These are phyloP conservation scores for Termitomyces sp. DNA, from an alignment of 768 basidiomycete genomes.

Conservation along the genomic window DNA sequence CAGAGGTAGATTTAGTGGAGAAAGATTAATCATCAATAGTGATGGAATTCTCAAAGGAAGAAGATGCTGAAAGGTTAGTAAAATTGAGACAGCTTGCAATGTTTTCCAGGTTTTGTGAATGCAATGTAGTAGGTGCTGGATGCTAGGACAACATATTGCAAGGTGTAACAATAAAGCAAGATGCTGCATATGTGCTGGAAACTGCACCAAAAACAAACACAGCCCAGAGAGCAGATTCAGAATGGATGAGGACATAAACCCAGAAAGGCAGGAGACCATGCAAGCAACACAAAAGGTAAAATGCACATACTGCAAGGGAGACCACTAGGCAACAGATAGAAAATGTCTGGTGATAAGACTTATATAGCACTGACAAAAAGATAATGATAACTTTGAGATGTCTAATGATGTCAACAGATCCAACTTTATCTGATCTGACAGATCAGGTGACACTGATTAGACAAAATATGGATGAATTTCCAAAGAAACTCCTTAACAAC, in stretches of 20 bases:
- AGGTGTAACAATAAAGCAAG: background rate
- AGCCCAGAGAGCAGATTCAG: background rate
- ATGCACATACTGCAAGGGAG: background rate
- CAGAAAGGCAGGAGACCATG: background rate
- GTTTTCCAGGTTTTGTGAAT: background rate
- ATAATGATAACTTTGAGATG: no score
- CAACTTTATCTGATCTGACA: no score
- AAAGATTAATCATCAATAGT: no score
- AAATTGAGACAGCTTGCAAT: background rate
- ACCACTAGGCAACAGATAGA: background rate
- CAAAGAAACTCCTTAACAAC: no score
- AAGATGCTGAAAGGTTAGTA: background rate
- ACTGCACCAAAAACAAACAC: background rate
- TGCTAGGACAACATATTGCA: background rate
- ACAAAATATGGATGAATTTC: no score
- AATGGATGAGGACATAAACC: background rate
- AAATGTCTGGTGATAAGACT: no score
- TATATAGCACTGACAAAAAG: no score
- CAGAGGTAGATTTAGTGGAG: no score
- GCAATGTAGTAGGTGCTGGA: constrained; percentile 9
- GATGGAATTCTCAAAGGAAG: no score
- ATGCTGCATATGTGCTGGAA: background rate
- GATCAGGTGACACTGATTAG: no score
- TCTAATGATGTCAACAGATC: no score
- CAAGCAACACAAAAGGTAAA: background rate